phyloP scores from a whole-genome alignment of 495 filamentous ascomycete genomes.

The Ramalina peruviana region DNA sequence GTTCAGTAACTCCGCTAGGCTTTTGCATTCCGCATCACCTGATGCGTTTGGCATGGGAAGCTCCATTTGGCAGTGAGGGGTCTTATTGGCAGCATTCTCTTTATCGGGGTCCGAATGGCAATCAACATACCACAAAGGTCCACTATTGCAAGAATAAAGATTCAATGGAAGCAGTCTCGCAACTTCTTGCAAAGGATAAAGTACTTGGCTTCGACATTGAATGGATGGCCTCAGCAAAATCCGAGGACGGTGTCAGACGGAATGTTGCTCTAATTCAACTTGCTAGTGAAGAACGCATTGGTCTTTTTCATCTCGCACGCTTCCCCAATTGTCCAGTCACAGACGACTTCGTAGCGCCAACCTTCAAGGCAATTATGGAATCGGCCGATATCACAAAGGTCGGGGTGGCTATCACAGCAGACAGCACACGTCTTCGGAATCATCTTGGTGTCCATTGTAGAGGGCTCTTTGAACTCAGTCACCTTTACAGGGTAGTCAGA shows the following conservation, averaged over 20 bases:
- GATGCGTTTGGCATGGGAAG: slow-evolving; percentile 5
- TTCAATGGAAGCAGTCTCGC: slow-evolving; percentile 49
- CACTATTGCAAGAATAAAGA: slow-evolving; percentile 62
- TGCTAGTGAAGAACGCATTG: slow-evolving; percentile 65
- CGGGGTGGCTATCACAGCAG: slow-evolving; percentile 64
- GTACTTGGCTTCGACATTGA: slow-evolving; percentile 79
- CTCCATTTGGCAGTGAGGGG: neutral
- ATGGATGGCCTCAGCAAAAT: slow-evolving; percentile 46
- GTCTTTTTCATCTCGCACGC: slow-evolving; percentile 62
- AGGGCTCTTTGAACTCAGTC: slow-evolving; percentile 66
- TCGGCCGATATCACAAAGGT: slow-evolving; percentile 54
- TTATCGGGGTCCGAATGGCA: slow-evolving; percentile 36
- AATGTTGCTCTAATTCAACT: slow-evolving; percentile 72
- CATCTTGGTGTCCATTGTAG: slow-evolving; percentile 46
- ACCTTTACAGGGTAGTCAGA: slow-evolving; percentile 62
- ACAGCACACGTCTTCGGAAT: slow-evolving; percentile 55
- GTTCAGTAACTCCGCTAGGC: slow-evolving; percentile 9
- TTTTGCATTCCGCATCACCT: slow-evolving; percentile 11
- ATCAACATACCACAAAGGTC: slow-evolving; percentile 39
- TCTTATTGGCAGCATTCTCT: slow-evolving; percentile 49
- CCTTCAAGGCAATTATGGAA: slow-evolving; percentile 57
- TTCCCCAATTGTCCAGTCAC: slow-evolving; percentile 32
- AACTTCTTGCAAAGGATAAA: slow-evolving; percentile 53
- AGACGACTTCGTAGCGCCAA: slow-evolving; percentile 50
- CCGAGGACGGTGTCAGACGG: slow-evolving; percentile 33